A percentile compares a stretch with the other conserved stretches of the same genome.
phyloP scores from a whole-genome alignment of 495 filamentous ascomycete genomes.

The Penicillium paradoxum region DNA sequence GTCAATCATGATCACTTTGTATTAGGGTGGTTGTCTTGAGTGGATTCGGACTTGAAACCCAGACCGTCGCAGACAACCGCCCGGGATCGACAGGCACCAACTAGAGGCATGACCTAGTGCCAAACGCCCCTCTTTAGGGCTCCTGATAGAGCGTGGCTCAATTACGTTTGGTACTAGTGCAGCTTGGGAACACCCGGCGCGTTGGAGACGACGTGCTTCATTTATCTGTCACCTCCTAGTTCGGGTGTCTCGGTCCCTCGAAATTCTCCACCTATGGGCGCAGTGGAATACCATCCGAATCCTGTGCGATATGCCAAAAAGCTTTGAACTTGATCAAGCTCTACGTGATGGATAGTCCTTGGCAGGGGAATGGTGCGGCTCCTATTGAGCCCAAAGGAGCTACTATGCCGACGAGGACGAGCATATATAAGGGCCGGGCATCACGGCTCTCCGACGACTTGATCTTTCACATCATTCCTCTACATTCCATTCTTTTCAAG shows the following conservation, averaged over 20 bases:
- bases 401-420: slow-evolving; percentile 9
- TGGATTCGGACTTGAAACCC: slow-evolving; percentile 29
- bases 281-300: slow-evolving; percentile 6
- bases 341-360: slow-evolving; percentile 20
- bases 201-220: slow-evolving; percentile 24
- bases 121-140: slow-evolving; percentile 3
- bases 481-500: slow-evolving; percentile 31
- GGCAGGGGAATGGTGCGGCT: slow-evolving; percentile 7
- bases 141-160: slow-evolving; percentile 12
- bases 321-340: slow-evolving; percentile 21
- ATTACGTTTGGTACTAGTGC: slow-evolving; percentile 13
- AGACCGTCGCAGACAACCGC: slow-evolving; percentile 32
- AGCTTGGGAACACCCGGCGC: slow-evolving; percentile 10
- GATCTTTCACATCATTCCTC: slow-evolving; percentile 24
- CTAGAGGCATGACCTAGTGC: slow-evolving; percentile 9
- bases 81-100: slow-evolving; percentile 20
- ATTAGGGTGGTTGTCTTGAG: not conserved
- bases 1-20: too few species aligned
- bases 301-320: slow-evolving; percentile 11
- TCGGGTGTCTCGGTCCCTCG: slow-evolving; percentile 16
- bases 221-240: slow-evolving; percentile 32
- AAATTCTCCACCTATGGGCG: slow-evolving; percentile 30
- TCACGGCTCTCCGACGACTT: not conserved
- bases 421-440: slow-evolving; percentile 23
- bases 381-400: slow-evolving; percentile 11